Base-by-base conservation (phyloP, 2,329 filamentous ascomycete genomes). In the Malbranchea cinnamomea region DNA sequence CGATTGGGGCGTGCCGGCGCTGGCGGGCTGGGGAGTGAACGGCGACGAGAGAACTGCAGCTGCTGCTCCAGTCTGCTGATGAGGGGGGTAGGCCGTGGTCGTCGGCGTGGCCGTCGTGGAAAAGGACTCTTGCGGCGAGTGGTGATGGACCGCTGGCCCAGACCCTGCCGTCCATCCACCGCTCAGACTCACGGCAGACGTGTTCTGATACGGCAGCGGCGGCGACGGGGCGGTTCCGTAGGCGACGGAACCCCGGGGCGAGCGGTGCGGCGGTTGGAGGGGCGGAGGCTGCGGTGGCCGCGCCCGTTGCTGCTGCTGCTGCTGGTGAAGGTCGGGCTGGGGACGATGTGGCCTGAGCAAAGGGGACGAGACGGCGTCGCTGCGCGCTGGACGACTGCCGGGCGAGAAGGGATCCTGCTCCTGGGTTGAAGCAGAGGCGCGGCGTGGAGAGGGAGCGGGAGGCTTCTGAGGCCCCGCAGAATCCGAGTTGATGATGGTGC, bases 401-500 rank as follows among this genome's bases (percentile, higher is more conserved):
- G 31, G 15, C 31, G 31, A 14, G 31, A 23, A 13, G 22, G 25
- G 7, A 21, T 13, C 8, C 18, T 26, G 7, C 21, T 26, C 9
- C 11, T 11, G 11, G 31, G 21, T 14, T 26, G 28, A 28, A 31
- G 33, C 11, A 31, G 15, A 5, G 18, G 33, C 23, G 28, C 23
- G 10, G 20, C 26, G 15, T 23, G 28, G 15, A 18, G 20, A 3
- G 33, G 28, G 13, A 29, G 32, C 11, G 21, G 13, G 27, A 43
- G 52, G 44, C 14, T 40, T 39, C 42, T 45, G 47, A 35, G 40
- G 45, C 26, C 44, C 47, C 28, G 46, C 47, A 36, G 45, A 47
- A 42, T 60, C 56, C 39, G 32, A 57, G 46, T 65, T 65, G 54
- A 67, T 62, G 43, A 67, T 65, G 32, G 59, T 62, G 47, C 60